Evolutionary conservation across 1,139 yeast genomes (phyloP).

Genomic region (Saccharomyces pastorianus): DNA sequence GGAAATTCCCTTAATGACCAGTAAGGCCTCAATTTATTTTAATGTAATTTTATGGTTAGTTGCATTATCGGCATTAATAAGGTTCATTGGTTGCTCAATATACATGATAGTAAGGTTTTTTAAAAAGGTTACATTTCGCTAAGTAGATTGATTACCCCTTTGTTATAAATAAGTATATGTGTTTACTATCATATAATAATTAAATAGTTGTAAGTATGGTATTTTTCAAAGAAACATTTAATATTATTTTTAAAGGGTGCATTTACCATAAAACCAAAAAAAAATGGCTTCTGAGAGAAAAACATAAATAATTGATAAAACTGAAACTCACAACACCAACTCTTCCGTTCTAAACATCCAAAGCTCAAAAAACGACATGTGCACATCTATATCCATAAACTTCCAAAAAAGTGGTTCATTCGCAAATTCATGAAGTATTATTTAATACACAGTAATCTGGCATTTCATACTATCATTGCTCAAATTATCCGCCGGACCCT

Average conservation of each 20-base stretch:
- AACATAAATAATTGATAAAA: background rate
- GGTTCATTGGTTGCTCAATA: constrained; percentile 59
- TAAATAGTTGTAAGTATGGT: background rate
- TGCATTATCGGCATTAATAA: constrained; percentile 67
- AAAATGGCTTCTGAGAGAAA: background rate
- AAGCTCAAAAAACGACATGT: background rate
- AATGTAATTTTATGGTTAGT: constrained; percentile 74
- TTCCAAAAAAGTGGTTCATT: background rate
- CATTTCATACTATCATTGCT: background rate
- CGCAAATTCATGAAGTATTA: background rate
- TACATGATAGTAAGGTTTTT: constrained; percentile 44
- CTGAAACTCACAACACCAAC: background rate
- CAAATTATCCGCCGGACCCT: background rate
- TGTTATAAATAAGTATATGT: background rate
- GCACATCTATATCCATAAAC: background rate
- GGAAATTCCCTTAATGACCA: constrained; percentile 15
- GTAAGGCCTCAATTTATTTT: constrained; percentile 50
- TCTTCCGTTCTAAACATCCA: background rate
- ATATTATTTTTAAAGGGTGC: background rate
- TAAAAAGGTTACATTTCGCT: constrained; percentile 14
- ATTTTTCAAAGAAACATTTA: background rate
- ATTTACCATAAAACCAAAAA: background rate
- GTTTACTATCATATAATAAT: background rate
- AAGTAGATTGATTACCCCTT: background rate
- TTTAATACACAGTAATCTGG: background rate